Conservation (phyloP, 148 eudicot genomes). For the Silene uniflora region DNA sequence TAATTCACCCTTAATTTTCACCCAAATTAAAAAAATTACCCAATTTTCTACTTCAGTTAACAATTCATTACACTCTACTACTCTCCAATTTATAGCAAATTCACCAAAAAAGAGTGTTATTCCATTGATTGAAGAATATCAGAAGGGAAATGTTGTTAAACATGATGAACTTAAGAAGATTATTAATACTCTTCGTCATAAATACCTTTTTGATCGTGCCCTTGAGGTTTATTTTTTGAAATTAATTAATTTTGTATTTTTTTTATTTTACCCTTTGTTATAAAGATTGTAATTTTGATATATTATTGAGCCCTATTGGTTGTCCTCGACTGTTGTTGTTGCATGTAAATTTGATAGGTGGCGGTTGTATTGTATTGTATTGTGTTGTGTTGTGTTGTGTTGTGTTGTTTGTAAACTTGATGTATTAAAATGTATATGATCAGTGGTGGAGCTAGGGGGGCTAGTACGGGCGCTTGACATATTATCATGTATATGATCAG, state of each 20-base stretch:
- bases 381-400: too few species aligned
- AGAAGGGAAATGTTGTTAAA: neutral
- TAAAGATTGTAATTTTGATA: neutral
- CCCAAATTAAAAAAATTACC: neutral
- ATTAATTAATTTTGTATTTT: too few species aligned
- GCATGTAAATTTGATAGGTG: too few species aligned
- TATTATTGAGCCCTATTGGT: neutral
- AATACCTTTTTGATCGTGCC: slow-evolving; percentile 11
- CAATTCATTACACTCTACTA: neutral
- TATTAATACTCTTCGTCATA: neutral
- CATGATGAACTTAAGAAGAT: neutral
- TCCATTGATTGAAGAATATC: neutral
- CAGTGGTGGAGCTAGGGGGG: too few species aligned
- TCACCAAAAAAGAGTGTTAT: slow-evolving; percentile 2
- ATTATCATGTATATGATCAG: too few species aligned
- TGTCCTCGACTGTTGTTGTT: too few species aligned
- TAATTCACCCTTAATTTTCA: neutral
- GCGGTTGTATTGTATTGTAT: too few species aligned
- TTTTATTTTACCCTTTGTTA: neutral
- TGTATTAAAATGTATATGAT: too few species aligned
- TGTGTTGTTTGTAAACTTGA: too few species aligned
- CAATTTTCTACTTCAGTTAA: neutral
- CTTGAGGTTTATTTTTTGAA: slow-evolving; percentile 5
- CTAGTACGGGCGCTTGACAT: too few species aligned
- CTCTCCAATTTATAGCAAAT: neutral